A percentile compares a stretch with the other conserved stretches of the same genome.
Conservation (phyloP, 176 grass and related monocot species). For the Tillandsia fasciculata region DNA sequence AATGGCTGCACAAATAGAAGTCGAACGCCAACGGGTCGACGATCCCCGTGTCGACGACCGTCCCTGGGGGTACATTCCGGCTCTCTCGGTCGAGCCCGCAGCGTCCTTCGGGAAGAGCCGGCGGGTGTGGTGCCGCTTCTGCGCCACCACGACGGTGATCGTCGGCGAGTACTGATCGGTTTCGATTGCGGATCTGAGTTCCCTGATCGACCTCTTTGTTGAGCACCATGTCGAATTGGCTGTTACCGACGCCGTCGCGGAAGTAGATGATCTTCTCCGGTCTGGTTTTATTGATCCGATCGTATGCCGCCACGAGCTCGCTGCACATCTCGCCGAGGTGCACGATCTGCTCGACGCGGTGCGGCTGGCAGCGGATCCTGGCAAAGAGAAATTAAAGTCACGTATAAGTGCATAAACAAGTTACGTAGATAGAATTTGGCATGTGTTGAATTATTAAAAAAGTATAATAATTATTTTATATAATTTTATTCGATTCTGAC, state of each 20-base stretch:
- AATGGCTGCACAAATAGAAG: constrained; percentile 64
- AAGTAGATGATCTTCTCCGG: constrained; percentile 51
- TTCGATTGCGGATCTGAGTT: constrained; percentile 17
- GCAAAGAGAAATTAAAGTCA: too few relatives aligned
- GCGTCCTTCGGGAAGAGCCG: constrained; percentile 32
- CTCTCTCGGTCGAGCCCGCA: constrained; percentile 20
- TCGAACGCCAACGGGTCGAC: constrained; percentile 31
- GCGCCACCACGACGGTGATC: constrained; percentile 46
- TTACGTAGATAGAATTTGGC: too few relatives aligned
- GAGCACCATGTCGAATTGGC: constrained; percentile 42
- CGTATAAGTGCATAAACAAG: too few relatives aligned
- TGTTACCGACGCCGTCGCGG: constrained; percentile 52
- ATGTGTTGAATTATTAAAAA: too few relatives aligned
- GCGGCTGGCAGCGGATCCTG: background rate
- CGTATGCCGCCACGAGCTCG: background rate
- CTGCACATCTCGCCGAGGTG: background rate
- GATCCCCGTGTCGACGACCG: constrained; percentile 42
- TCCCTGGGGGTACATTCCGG: constrained; percentile 47
- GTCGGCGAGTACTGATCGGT: constrained; percentile 27
- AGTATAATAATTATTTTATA: too few relatives aligned
- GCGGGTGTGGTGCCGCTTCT: constrained; percentile 50
- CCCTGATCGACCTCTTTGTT: constrained; percentile 37
- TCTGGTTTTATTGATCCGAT: background rate
- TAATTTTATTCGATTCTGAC: too few relatives aligned
- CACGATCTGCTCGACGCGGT: background rate